A percentile compares a stretch with the other conserved stretches of the same genome.
Conservation (phyloP, 164 flowering plant genomes). For the Hamamelis virginiana region DNA sequence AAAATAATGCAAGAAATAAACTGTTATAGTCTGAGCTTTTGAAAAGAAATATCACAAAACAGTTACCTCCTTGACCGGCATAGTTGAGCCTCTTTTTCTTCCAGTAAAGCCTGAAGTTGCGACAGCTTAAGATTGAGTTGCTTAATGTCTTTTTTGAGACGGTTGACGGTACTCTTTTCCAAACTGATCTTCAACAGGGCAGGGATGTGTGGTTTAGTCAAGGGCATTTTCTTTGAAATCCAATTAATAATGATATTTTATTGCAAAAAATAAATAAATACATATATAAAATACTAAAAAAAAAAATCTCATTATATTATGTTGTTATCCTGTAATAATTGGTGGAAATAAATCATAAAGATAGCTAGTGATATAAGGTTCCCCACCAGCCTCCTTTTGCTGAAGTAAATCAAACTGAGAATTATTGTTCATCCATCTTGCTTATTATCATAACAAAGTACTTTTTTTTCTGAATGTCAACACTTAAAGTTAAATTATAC, state of each 20-base stretch:
- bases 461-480: too few species aligned
- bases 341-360: not conserved
- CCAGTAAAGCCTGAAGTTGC: slow-evolving; percentile 77
- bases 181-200: slow-evolving; percentile 79
- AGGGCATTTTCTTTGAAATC: slow-evolving; percentile 31
- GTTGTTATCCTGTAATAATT: not conserved
- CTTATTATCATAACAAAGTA: too few species aligned
- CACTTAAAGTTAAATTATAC: too few species aligned
- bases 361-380: not conserved
- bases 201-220: slow-evolving; percentile 75
- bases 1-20: slow-evolving; percentile 5
- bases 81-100: slow-evolving; percentile 74
- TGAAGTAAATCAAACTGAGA: not conserved
- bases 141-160: slow-evolving; percentile 75
- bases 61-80: slow-evolving; percentile 62
- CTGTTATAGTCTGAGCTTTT: too few species aligned
- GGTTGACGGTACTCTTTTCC: slow-evolving; percentile 67
- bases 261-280: too few species aligned
- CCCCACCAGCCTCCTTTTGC: not conserved
- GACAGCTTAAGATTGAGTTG: slow-evolving; percentile 72
- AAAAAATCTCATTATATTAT: not conserved
- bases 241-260: too few species aligned
- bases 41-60: slow-evolving; percentile 3
- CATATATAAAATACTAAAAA: too few species aligned
- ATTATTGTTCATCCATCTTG: too few species aligned